Evolutionary conservation across 148 eudicot species (phyloP).

Genomic region (Persicaria maculosa): DNA sequence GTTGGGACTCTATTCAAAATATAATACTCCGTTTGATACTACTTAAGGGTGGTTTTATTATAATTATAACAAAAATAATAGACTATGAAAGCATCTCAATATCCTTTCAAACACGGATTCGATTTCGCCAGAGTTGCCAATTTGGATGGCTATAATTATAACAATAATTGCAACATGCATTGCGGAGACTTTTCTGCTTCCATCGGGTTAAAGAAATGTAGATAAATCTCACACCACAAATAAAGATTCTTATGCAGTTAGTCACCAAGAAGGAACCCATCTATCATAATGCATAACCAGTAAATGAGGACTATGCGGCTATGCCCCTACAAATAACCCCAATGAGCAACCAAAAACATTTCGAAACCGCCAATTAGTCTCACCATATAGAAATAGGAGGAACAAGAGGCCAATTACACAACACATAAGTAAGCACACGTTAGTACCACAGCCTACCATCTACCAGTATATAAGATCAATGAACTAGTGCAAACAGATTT

Average conservation of each 20-base stretch:
- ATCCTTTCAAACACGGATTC: conserved; percentile 2
- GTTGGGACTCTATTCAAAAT: conserved; percentile 1
- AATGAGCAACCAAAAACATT: neutral
- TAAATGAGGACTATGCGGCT: conserved; percentile 2
- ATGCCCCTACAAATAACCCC: neutral
- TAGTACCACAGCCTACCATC: conserved; percentile 2
- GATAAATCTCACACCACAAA: conserved; percentile 5
- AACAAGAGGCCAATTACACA: neutral
- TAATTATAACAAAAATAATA: neutral
- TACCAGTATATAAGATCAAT: neutral
- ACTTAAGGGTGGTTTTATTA: neutral
- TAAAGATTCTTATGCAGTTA: neutral
- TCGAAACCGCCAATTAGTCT: neutral
- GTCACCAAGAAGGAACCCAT: neutral
- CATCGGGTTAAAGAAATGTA: neutral
- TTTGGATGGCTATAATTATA: conserved; percentile 9
- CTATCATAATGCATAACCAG: neutral
- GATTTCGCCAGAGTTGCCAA: conserved; percentile 3
- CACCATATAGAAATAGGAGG: neutral
- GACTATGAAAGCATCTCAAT: conserved; percentile 7
- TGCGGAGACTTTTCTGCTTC: conserved; percentile 2
- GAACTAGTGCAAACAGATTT: too few relatives aligned
- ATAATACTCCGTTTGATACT: neutral
- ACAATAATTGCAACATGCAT: conserved; percentile 9
- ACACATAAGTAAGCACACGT: neutral